Conservation (phyloP, 2,329 filamentous ascomycete genomes). For the Fusarium secorum region DNA sequence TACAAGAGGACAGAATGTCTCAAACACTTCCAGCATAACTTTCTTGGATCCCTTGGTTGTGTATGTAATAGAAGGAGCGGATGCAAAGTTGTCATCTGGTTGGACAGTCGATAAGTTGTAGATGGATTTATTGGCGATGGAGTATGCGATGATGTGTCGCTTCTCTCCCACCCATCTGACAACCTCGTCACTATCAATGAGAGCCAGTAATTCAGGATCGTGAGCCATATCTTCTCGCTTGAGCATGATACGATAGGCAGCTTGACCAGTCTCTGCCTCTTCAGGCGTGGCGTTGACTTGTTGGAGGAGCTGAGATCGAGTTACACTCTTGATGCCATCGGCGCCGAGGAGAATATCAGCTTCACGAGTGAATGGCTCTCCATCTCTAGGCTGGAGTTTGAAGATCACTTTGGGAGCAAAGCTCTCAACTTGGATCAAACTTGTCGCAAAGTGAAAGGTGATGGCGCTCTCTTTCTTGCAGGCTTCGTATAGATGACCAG, state of each 20-base stretch:
- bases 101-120: slow-evolving; percentile 73
- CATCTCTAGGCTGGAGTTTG: slow-evolving; percentile 31
- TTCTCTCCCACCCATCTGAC: slow-evolving; percentile 72
- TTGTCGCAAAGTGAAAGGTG: slow-evolving; percentile 68
- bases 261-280: slow-evolving; percentile 58
- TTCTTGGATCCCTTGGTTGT: slow-evolving; percentile 68
- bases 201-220: slow-evolving; percentile 70
- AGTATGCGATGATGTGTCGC: slow-evolving; percentile 73
- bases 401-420: slow-evolving; percentile 36
- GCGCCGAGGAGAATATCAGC: slow-evolving; percentile 61
- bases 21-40: slow-evolving; percentile 66
- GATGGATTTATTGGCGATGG: slow-evolving; percentile 67
- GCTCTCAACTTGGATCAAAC: slow-evolving; percentile 39
- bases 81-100: slow-evolving; percentile 65
- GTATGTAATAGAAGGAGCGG: slow-evolving; percentile 59
- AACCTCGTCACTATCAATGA: slow-evolving; percentile 65
- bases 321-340: slow-evolving; percentile 62
- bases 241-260: slow-evolving; percentile 63
- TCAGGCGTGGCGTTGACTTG: slow-evolving; percentile 57
- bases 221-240: slow-evolving; percentile 65
- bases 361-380: slow-evolving; percentile 29
- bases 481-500: slow-evolving; percentile 72
- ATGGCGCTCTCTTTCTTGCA: slow-evolving; percentile 71
- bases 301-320: slow-evolving; percentile 60
- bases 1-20: slow-evolving; percentile 68